Evolutionary conservation across 1,284 basidiomycete genomes (phyloP), one percentile per base, ranked within the genome.

Genomic region (Tremellales sp.): DNA sequence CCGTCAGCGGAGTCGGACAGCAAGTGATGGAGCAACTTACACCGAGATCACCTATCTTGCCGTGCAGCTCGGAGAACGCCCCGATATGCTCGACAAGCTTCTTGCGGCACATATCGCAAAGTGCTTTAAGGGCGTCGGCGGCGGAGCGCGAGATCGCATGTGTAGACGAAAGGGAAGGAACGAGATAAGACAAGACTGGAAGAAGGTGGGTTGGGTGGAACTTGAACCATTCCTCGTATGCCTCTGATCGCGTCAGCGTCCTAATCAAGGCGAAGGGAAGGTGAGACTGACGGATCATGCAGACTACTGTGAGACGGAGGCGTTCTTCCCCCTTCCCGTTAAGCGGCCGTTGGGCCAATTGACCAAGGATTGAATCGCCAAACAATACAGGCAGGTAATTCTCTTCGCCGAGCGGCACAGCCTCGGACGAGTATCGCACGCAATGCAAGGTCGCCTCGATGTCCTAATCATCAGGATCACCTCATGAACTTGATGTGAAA

Each of bases 141-240:
- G 89, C 88, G 10, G 68, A 80, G 0, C 87, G 76, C 51, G 85
- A 87, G 6, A 91, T 75, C 0, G 74, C 61, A 0, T 79, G 78
- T 45, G 87, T 83, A 0, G 82, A 76, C 7, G 89, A 74, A 22
- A 73, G 58, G 1, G 68, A 66, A 0, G 65, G 60, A 1, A 85
- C 87, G 33, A 89, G 83, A 65, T 86, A 91, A 12, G 79, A 79
- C 12, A 89, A 76, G 4, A 82, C 82, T 35, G 55, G 68, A 0
- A 67, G 53, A 69, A 78, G 48, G 65, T 76, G 46, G 68, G 78
- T 65, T 36, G 80, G 23, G 75, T 82, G 47, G 78, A 67, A 71
- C 51, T 74, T 82, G 66, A 91, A 90, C 87, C 88, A 92, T 7
- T 87, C 85, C 2, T 89, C 82, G 62, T 91, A 93, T 1, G 84